phyloP scores from a whole-genome alignment of 2,329 filamentous ascomycete genomes.

The Alternaria ventricosa region DNA sequence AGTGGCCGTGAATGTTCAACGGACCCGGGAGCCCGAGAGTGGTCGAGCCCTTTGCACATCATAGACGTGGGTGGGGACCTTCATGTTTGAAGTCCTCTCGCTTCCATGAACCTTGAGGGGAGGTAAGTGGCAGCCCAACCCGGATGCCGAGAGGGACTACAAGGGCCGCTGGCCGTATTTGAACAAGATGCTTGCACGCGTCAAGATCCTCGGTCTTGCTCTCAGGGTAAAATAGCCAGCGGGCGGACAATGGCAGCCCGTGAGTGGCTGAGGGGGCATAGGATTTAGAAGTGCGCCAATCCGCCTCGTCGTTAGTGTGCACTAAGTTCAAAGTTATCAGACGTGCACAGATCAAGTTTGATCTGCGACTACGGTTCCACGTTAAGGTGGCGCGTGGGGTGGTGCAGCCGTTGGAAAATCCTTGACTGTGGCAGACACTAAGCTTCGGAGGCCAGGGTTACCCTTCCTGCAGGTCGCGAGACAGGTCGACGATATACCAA shows the following conservation, averaged over 20 bases:
- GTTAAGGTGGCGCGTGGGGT: slow-evolving; percentile 36
- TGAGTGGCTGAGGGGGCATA: slow-evolving; percentile 13
- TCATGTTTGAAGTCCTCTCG: slow-evolving; percentile 31
- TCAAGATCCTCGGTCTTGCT: slow-evolving; percentile 19
- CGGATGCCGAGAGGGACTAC: slow-evolving; percentile 21
- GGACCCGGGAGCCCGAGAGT: slow-evolving; percentile 24
- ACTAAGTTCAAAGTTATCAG: slow-evolving; percentile 29
- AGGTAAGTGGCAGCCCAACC: slow-evolving; percentile 24
- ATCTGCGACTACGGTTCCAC: slow-evolving; percentile 45
- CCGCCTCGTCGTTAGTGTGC: slow-evolving; percentile 30
- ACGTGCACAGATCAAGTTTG: slow-evolving; percentile 30
- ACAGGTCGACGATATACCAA: slow-evolving; percentile 15
- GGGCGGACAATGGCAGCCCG: slow-evolving; percentile 4
- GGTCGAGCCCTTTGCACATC: slow-evolving; percentile 29
- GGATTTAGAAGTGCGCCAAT: slow-evolving; percentile 21
- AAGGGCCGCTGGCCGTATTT: slow-evolving; percentile 24
- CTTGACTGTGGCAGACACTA: slow-evolving; percentile 30
- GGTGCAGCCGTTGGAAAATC: slow-evolving; percentile 31
- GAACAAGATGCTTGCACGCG: slow-evolving; percentile 37
- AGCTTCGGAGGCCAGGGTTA: slow-evolving; percentile 18
- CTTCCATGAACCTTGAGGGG: slow-evolving; percentile 18
- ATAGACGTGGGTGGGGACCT: slow-evolving; percentile 24
- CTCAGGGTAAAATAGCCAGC: slow-evolving; percentile 19
- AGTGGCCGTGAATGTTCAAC: slow-evolving; percentile 24
- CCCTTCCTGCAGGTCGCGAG: slow-evolving; percentile 20